Base-by-base conservation (phyloP, 2,329 filamentous ascomycete genomes). In the Aureobasidium sp. region DNA sequence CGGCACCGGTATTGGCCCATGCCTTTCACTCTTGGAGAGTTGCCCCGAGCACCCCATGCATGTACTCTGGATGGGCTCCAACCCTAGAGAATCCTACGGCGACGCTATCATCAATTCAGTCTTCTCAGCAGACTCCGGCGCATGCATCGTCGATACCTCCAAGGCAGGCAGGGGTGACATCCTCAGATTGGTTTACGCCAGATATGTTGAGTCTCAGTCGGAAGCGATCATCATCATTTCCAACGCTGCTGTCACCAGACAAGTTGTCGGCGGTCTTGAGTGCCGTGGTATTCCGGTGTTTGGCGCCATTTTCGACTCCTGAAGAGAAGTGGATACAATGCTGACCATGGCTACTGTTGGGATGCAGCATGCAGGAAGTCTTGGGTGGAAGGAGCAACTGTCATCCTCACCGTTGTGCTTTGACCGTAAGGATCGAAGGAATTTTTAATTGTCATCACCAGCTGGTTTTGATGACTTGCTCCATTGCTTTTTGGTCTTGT, bases 211-310 rank as follows among this genome's bases (percentile, higher is more conserved):
- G 36, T 76, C 76, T 30, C 66, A 74, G 0, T 80, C 81, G 1
- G 87, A 91, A 77, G 88, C 87, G 2, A 86, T 90, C 41, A 86
- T 90, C 69, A 81, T 90, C 63, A 86, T 91, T 67, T 85, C 85
- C 61, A 91, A 91, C 70, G 83, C 86, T 62, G 80, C 74, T 62
- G 80, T 90, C 37, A 90, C 87, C 21, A 80, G 80, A 68, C 83
- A 83, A 74, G 79, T 91, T 1, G 87, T 91, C 0, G 88, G 86
- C 69, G 85, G 81, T 9, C 74, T 91, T 55, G 86, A 90, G 74
- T 79, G 78, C 41, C 78, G 85, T 61, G 86, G 87, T 0, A 73
- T 90, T 8, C 79, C 83, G 2, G 86, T 87, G 9, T 91, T 82
- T 73, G 89, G 88, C 7, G 86, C 88, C 9, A 89, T 91, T 67